A percentile compares a stretch with the other conserved stretches of the same genome.
These are phyloP conservation scores for Durusdinium trenchii DNA, from an alignment of 73 alveolate species.

Conservation along the genomic window DNA sequence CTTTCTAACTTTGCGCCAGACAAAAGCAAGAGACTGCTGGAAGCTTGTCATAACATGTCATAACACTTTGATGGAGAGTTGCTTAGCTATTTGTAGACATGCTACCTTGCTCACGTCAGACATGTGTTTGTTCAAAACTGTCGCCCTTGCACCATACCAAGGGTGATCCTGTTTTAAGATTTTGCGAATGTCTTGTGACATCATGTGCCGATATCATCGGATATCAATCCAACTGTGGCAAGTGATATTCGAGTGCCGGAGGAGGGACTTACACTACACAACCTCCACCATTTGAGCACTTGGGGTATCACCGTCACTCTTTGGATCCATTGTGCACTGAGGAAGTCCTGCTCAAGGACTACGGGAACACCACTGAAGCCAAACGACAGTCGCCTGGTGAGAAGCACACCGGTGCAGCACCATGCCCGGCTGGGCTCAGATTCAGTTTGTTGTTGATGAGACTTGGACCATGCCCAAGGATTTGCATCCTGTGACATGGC, in stretches of 20 bases:
- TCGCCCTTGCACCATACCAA: too few relatives aligned
- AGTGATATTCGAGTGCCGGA: too few relatives aligned
- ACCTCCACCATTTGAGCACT: not conserved
- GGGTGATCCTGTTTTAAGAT: too few relatives aligned
- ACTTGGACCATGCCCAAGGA: not conserved
- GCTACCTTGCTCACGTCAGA: too few relatives aligned
- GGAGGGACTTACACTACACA: not conserved
- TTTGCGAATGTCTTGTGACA: too few relatives aligned
- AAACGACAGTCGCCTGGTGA: slow-evolving; percentile 29
- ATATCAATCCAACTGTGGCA: too few relatives aligned
- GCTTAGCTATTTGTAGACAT: too few relatives aligned
- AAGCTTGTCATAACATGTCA: not conserved
- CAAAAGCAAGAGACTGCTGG: slow-evolving; percentile 41
- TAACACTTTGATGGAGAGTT: too few relatives aligned
- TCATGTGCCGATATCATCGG: too few relatives aligned
- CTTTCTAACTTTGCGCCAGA: slow-evolving; percentile 29
- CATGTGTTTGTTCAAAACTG: too few relatives aligned
- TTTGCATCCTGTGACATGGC: slow-evolving; percentile 50
- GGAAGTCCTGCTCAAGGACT: slow-evolving; percentile 70
- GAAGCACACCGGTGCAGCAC: not conserved
- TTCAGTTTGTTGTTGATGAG: not conserved
- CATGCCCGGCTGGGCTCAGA: not conserved
- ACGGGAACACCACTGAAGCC: slow-evolving; percentile 36
- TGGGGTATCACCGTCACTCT: too few relatives aligned
- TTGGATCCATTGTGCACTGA: not conserved